Base-by-base conservation (phyloP, 331 rosid genomes). In the Acacia pycnantha region DNA sequence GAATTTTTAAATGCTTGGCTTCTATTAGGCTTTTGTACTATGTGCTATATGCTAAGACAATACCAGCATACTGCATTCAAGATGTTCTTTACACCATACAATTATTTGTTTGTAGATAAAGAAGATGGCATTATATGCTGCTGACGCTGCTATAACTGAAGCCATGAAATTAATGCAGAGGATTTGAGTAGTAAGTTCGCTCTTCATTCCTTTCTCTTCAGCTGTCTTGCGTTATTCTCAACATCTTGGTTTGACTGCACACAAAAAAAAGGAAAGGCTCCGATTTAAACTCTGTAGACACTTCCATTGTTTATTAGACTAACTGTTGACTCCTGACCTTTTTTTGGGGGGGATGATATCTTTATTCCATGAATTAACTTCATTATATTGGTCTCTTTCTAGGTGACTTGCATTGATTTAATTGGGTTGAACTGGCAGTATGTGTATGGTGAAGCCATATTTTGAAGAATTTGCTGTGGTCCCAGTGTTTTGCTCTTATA, bases 51-150 rank as follows among this genome's bases (percentile, higher is more conserved):
- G 74, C 33, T 11, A 22, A 10, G 33, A 22, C 74, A 11, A 73
- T 71, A 19, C 10, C 24, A n/a, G 35, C 47, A 56, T 31, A 54
- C 51, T 79, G 74, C 83, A 21, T 77, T 47, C 33, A 24, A 65
- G 53, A 33, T 75, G 70, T 78, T 81, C 70, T 58, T 79, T 44
- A 82, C 81, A 53, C 31, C 9, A 50, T 47, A 10, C 44, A 66
- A 3, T 85, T 82, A 15, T 29, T 40, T 81, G 79, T 65, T 66
- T 35, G 27, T 74, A 89, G 95, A 88, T 84, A 76, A 91, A 89
- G 90, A 91, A 89, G 92, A 89, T 89, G 95, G 93, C 88, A 15
- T 73, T 88, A 18, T 89, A 84, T 33, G 93, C 93, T n/a, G 90
- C 86, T 24, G 79, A 86, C 72, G 87, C 31, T 83, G 92, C 93